A percentile compares a stretch with the other conserved stretches of the same genome.
Conservation (phyloP, 192 early-diverging fungal species). For the Mortierella hygrophila region DNA sequence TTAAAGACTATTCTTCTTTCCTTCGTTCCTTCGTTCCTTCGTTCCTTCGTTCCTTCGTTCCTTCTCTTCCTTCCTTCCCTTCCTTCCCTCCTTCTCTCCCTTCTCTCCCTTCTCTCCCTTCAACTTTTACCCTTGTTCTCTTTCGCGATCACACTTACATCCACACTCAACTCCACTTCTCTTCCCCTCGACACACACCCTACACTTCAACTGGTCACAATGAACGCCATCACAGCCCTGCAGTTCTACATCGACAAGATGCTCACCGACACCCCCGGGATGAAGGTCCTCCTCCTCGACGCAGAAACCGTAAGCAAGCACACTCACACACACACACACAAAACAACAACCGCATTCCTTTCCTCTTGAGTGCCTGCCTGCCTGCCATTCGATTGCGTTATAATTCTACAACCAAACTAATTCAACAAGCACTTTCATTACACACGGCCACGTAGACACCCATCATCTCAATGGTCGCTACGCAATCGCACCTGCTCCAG, state of each 20-base stretch:
- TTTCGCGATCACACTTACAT: background rate
- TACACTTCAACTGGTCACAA: constrained; percentile 27
- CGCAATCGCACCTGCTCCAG: constrained; percentile 92
- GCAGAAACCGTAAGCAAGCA: constrained; percentile 80
- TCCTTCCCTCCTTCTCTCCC: background rate
- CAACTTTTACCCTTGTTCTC: background rate
- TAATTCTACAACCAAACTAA: too few relatives aligned
- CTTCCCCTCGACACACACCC: background rate
- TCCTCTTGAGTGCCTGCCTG: too few relatives aligned
- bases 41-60: too few relatives aligned
- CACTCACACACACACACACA: background rate
- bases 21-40: too few relatives aligned
- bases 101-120: background rate
- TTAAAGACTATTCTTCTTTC: background rate
- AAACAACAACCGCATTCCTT: too few relatives aligned
- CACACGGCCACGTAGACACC: constrained; percentile 74
- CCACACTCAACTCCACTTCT: background rate
- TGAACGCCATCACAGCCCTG: constrained; percentile 85
- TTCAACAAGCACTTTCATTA: too few relatives aligned
- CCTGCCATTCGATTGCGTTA: too few relatives aligned
- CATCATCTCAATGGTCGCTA: constrained; percentile 93
- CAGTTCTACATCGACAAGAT: constrained; percentile 96
- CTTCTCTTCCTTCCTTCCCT: background rate
- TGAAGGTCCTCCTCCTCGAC: constrained; percentile 98
- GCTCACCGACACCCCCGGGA: constrained; percentile 90